Percentiles rank a stretch among this genome's conserved stretches.
Conservation (phyloP, 148 eudicot species). For the Fagopyrum tataricum region DNA sequence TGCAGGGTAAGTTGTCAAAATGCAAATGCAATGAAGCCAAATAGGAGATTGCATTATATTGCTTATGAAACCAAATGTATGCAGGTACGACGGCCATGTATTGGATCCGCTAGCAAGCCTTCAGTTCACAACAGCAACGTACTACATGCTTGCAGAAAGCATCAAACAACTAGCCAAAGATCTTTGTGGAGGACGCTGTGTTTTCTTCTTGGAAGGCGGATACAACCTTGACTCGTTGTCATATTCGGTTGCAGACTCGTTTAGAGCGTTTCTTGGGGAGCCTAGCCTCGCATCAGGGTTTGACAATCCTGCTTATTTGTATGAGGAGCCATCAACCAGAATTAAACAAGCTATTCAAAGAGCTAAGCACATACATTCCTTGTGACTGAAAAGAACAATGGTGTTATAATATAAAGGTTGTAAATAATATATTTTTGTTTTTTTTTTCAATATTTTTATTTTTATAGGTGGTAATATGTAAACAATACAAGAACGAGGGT, state of each 20-base stretch:
- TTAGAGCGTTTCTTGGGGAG: slow-evolving; percentile 84
- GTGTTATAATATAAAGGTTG: background rate
- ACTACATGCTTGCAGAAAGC: slow-evolving; percentile 72
- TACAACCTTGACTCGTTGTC: slow-evolving; percentile 81
- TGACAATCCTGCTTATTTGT: slow-evolving; percentile 64
- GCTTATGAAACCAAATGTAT: background rate
- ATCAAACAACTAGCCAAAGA: slow-evolving; percentile 77
- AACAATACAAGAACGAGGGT: too few relatives aligned
- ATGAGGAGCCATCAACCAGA: slow-evolving; percentile 73
- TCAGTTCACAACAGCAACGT: slow-evolving; percentile 93
- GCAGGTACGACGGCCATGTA: slow-evolving; percentile 82
- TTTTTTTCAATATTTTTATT: background rate
- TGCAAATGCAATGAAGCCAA: background rate
- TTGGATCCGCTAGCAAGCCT: slow-evolving; percentile 85
- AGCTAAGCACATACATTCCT: slow-evolving; percentile 66
- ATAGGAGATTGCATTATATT: background rate
- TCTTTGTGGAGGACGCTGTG: slow-evolving; percentile 84
- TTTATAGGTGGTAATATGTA: too few relatives aligned
- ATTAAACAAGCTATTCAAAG: slow-evolving; percentile 69
- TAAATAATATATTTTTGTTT: background rate
- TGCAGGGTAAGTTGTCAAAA: slow-evolving; percentile 60
- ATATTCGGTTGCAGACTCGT: slow-evolving; percentile 74
- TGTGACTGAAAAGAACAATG: slow-evolving; percentile 23
- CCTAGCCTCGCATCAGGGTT: slow-evolving; percentile 58
- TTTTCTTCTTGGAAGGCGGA: slow-evolving; percentile 95